These are phyloP conservation scores for Cutaneotrichosporon sp. DNA, from an alignment of 1,284 basidiomycete species.

Conservation along the genomic window DNA sequence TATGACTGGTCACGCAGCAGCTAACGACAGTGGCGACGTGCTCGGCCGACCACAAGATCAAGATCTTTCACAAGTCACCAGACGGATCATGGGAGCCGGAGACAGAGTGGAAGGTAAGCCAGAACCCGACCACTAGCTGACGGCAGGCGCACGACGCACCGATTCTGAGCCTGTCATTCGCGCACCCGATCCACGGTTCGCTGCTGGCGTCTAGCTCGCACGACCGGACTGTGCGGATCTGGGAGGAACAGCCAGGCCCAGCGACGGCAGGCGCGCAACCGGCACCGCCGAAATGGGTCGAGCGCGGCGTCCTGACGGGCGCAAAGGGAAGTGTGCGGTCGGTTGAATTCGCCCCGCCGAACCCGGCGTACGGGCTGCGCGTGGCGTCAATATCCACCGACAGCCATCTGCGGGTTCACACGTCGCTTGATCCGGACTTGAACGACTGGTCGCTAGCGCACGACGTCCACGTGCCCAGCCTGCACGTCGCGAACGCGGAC, in stretches of 20 bases:
- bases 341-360: conserved; percentile 72
- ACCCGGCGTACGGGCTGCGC: conserved; percentile 73
- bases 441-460: conserved; percentile 72
- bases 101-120: conserved; percentile 78
- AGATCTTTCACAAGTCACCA: conserved; percentile 67
- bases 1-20: conserved; percentile 58
- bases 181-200: conserved; percentile 80
- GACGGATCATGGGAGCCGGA: conserved; percentile 66
- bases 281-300: conserved; percentile 55
- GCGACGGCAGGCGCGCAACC: conserved; percentile 1
- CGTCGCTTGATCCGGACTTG: conserved; percentile 77
- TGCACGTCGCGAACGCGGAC: conserved; percentile 27
- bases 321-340: conserved; percentile 74
- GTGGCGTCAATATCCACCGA: conserved; percentile 81
- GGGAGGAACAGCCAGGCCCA: conserved; percentile 61
- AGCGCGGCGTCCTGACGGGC: conserved; percentile 69
- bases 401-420: conserved; percentile 77
- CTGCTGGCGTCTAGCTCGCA: conserved; percentile 78
- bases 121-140: not conserved
- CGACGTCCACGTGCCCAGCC: conserved; percentile 65
- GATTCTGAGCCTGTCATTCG: conserved; percentile 74
- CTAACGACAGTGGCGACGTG: conserved; percentile 49
- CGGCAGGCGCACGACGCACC: conserved; percentile 80
- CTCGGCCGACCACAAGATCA: conserved; percentile 59
- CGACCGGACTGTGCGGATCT: conserved; percentile 82